Evolutionary conservation across 176 grass and related monocot genomes (phyloP).

Genomic region (Eleusine indica): DNA sequence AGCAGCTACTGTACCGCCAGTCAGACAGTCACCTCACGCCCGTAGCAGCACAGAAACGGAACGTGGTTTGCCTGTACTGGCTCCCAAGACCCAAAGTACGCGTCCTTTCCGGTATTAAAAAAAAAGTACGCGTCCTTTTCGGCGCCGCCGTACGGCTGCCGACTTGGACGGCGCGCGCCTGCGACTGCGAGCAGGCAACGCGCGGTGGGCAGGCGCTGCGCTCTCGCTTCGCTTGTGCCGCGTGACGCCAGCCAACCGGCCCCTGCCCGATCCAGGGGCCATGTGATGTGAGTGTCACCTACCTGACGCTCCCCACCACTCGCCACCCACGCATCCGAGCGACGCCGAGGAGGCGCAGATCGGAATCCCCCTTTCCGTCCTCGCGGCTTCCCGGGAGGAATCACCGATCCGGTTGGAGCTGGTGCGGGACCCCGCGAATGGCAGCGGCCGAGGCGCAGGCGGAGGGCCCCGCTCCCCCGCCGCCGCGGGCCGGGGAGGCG

Average conservation of each 20-base stretch:
- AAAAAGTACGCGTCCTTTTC: background rate
- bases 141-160: conserved; percentile 1
- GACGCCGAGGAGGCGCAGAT: conserved; percentile 35
- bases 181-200: background rate
- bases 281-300: conserved; percentile 41
- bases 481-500: background rate
- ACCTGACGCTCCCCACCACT: conserved; percentile 35
- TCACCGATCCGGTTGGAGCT: background rate
- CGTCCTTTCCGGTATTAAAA: background rate
- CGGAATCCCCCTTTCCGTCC: background rate
- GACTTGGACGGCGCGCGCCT: background rate
- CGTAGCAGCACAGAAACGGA: background rate
- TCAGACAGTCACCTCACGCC: no score
- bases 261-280: conserved; percentile 9
- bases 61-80: background rate
- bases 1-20: no score
- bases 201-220: conserved; percentile 5
- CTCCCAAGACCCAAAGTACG: background rate
- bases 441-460: conserved; percentile 7
- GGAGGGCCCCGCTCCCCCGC: background rate
- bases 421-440: conserved; percentile 4
- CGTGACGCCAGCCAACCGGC: conserved; percentile 24
- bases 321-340: conserved; percentile 9
- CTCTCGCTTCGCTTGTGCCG: background rate
- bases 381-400: background rate